Evolutionary conservation across 2,329 filamentous ascomycete genomes (phyloP).

Genomic region (Tolypocladium ovalisporum): DNA sequence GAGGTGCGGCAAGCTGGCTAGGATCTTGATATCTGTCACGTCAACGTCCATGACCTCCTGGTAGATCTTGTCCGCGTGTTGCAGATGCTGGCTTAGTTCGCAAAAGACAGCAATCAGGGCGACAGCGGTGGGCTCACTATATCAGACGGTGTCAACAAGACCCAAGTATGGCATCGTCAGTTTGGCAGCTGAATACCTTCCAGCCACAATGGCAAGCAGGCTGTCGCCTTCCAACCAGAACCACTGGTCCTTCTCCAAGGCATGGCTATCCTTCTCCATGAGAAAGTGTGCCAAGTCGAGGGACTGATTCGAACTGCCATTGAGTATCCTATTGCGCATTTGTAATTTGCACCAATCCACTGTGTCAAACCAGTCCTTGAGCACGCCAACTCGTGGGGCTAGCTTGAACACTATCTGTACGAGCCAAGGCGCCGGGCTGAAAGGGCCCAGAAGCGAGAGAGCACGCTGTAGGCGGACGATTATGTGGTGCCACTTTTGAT

Average conservation of each 20-base stretch:
- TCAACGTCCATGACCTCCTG: background rate
- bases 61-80: background rate
- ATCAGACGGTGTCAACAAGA: background rate
- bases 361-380: conserved; percentile 13
- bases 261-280: conserved; percentile 1
- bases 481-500: conserved; percentile 15
- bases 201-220: conserved; percentile 10
- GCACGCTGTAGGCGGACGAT: conserved; percentile 14
- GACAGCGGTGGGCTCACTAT: background rate
- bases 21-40: background rate
- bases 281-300: conserved; percentile 1
- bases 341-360: conserved; percentile 11
- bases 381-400: conserved; percentile 4
- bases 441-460: conserved; percentile 15
- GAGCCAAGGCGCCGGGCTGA: conserved; percentile 16
- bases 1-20: background rate
- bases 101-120: background rate
- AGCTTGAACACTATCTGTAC: conserved; percentile 12
- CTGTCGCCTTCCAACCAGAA: conserved; percentile 1
- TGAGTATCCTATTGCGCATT: conserved; percentile 5
- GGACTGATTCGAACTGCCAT: background rate
- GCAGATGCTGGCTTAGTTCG: background rate
- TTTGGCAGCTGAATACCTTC: conserved; percentile 5
- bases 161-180: no score
- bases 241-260: background rate